phyloP scores from a whole-genome alignment of 2,329 filamentous ascomycete species.

The Emmonsia crescens region DNA sequence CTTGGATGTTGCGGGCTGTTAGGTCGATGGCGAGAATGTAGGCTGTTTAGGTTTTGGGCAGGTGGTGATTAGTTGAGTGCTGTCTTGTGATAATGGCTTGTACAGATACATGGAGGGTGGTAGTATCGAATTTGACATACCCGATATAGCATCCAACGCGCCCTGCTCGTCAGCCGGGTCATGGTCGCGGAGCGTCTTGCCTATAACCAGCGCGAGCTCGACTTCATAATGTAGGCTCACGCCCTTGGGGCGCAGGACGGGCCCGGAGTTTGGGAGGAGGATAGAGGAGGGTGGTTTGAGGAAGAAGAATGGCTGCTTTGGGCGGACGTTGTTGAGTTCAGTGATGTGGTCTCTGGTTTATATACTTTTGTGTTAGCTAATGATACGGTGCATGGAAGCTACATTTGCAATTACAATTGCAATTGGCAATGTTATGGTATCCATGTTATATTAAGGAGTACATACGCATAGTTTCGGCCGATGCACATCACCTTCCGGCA shows the following conservation, averaged over 20 bases:
- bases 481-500: constrained; percentile 79
- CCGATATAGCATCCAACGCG: constrained; percentile 72
- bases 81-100: neutral
- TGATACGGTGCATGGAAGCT: neutral
- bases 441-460: constrained; percentile 9
- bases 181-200: constrained; percentile 67
- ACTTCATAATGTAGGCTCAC: constrained; percentile 90
- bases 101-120: neutral
- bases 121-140: constrained; percentile 40
- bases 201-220: constrained; percentile 82
- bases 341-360: constrained; percentile 72
- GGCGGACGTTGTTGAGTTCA: constrained; percentile 76
- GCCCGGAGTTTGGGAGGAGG: constrained; percentile 53
- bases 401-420: neutral
- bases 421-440: neutral
- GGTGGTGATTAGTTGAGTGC: too few species aligned
- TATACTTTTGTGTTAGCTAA: neutral
- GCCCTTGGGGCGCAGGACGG: constrained; percentile 70
- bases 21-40: constrained; percentile 93
- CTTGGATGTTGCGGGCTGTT: constrained; percentile 90
- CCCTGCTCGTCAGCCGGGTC: constrained; percentile 60
- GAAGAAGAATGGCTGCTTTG: constrained; percentile 98
- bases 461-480: constrained; percentile 89
- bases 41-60: constrained; percentile 37
- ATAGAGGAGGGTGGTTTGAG: constrained; percentile 87